Base-by-base conservation (phyloP, 306 rosid species). In the Inga leiocalycina region DNA sequence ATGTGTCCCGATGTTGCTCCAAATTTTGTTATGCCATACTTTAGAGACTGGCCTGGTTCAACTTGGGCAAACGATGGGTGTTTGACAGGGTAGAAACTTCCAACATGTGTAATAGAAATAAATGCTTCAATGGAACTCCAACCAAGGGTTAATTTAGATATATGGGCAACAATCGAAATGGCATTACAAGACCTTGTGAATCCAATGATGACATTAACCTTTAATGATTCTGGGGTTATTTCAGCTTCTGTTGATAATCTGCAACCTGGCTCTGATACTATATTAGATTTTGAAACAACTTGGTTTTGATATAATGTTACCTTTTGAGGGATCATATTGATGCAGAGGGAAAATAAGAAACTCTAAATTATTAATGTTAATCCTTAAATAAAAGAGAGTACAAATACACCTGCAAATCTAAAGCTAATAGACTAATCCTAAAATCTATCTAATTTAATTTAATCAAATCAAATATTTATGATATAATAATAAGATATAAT, bases 1-100 rank as follows among this genome's bases (percentile, higher is more conserved):
- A 90, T 95, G 88, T 91, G 95, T 49, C 97, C 27, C 5, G 90
- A 89, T 62, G 89, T 91, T 66, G 84, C 89, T 35, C 95, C 95
- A 24, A 91, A 93, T 87, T 95, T 24, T 88, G 76, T 89, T 27
- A 85, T 91, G 90, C 97, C 98, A 17, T 93, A 91, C 89, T 88
- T 83, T 95, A 87, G 71, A 88, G 97, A 78, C 0, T 24, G 71
- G 95, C 88, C 0, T 24, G 71, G 95, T 88, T 66, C 98, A 93
- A 48, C 91, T 87, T n/a, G 92, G 91, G 57, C 97, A 91, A 75
- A 88, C 91, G 45, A 80, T 87, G 54, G 94, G 92, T 10, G 80
- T 75, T 71, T 86, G 93, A 8, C 90, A 90, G 59, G 89, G 89
- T 71, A 95, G 97, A 81, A 90, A 90, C 78, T 15, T 88, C 52